phyloP scores from a whole-genome alignment of 306 rosid genomes.

The Myrica gale region DNA sequence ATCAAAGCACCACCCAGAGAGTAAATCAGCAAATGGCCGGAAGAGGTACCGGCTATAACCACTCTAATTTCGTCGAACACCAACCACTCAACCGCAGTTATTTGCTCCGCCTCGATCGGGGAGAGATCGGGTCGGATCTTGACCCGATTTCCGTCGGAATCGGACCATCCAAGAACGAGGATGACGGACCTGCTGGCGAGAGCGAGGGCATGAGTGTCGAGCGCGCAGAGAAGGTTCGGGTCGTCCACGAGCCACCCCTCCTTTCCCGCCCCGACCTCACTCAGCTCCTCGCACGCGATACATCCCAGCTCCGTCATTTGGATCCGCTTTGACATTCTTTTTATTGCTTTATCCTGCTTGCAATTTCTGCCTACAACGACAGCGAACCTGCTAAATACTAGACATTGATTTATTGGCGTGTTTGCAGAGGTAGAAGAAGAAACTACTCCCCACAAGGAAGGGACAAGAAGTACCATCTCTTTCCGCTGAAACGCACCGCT shows the following conservation, averaged over 20 bases:
- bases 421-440: no score
- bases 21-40: conserved; percentile 67
- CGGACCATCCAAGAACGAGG: conserved; percentile 69
- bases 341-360: neutral
- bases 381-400: neutral
- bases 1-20: conserved; percentile 67
- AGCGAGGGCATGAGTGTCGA: conserved; percentile 76
- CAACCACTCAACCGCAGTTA: conserved; percentile 82
- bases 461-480: neutral
- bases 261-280: conserved; percentile 79
- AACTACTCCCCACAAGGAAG: neutral
- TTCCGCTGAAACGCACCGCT: neutral
- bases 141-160: conserved; percentile 32
- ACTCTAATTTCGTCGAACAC: conserved; percentile 76
- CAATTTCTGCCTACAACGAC: neutral
- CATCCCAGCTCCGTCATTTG: conserved; percentile 73
- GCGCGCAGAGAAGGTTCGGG: conserved; percentile 70
- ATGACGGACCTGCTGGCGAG: conserved; percentile 66
- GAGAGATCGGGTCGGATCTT: conserved; percentile 79
- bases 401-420: neutral
- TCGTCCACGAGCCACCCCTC: conserved; percentile 80
- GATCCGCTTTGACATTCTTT: conserved; percentile 54
- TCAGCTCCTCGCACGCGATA: conserved; percentile 79
- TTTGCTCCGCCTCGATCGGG: conserved; percentile 60
- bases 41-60: conserved; percentile 76